A percentile compares a stretch with the other conserved stretches of the same genome.
These are phyloP conservation scores for Penicillium cataractarum DNA, from an alignment of 495 filamentous ascomycete genomes.

Conservation along the genomic window DNA sequence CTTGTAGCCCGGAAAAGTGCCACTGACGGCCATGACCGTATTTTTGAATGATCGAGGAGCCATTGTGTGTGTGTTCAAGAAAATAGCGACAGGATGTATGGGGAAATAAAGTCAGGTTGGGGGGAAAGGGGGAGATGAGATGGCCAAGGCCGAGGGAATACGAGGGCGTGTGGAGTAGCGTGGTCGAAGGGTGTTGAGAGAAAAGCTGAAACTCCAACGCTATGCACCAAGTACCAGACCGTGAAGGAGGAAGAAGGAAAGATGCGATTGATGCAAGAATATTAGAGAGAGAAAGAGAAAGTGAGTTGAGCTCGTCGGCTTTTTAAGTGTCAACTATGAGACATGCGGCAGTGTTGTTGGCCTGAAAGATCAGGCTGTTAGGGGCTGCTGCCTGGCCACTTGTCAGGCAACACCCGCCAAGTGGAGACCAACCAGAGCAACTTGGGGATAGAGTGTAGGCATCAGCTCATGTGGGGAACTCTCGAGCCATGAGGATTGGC, in stretches of 20 bases:
- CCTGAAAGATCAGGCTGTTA: conserved; percentile 7
- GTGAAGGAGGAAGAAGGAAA: neutral
- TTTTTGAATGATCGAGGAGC: conserved; percentile 40
- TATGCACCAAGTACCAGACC: neutral
- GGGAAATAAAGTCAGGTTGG: neutral
- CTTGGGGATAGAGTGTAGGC: neutral
- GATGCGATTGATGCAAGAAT: neutral
- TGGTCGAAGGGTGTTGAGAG: neutral
- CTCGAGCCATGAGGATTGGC: neutral
- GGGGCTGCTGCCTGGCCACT: conserved; percentile 13
- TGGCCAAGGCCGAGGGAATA: neutral
- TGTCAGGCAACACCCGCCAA: conserved; percentile 14
- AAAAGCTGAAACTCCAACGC: neutral
- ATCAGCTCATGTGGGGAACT: neutral
- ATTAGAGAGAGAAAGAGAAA: neutral
- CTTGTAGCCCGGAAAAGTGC: conserved; percentile 57
- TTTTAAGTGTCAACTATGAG: conserved; percentile 1
- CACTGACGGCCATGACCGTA: conserved; percentile 60
- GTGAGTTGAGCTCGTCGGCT: neutral
- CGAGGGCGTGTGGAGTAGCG: conserved; percentile 4
- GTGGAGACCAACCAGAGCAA: neutral
- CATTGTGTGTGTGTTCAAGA: conserved; percentile 23
- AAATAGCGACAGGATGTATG: neutral
- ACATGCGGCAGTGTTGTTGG: neutral
- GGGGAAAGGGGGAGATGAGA: neutral